Percentiles rank a stretch among this genome's conserved stretches.
phyloP scores from a whole-genome alignment of 2,329 filamentous ascomycete genomes.

The Aspergillus fructus region DNA sequence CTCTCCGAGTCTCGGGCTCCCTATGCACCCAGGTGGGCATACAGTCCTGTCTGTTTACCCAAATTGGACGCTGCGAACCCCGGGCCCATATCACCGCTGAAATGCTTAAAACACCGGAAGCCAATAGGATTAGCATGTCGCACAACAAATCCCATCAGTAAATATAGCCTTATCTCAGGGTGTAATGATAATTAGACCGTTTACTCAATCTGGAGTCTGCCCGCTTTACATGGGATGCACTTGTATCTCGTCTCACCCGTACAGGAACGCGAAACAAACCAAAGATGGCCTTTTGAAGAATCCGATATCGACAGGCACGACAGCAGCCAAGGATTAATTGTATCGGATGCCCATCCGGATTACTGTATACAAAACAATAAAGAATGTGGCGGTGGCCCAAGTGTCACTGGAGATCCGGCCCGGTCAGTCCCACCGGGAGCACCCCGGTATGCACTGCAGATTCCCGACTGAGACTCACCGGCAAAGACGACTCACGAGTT shows the following conservation, averaged over 20 bases:
- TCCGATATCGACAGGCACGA: not conserved
- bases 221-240: not conserved
- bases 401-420: constrained; percentile 3
- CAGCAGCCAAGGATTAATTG: not conserved
- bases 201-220: constrained; percentile 6
- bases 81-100: not conserved
- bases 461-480: not conserved
- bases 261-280: too few relatives aligned
- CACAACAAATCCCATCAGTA: constrained; percentile 5
- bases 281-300: too few relatives aligned
- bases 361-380: too few relatives aligned
- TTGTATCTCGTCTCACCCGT: not conserved
- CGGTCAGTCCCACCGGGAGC: constrained; percentile 10
- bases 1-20: too few relatives aligned
- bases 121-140: constrained; percentile 9
- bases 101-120: not conserved
- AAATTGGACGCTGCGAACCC: not conserved
- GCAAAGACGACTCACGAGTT: not conserved
- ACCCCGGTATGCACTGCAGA: not conserved
- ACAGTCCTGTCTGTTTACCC: not conserved
- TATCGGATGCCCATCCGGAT: not conserved
- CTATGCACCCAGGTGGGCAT: too few relatives aligned
- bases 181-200: constrained; percentile 14
- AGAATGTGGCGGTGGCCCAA: not conserved
- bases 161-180: constrained; percentile 10